These are phyloP conservation scores for Talaromyces rugulosus DNA, from an alignment of 2,329 filamentous ascomycete genomes.

Conservation along the genomic window DNA sequence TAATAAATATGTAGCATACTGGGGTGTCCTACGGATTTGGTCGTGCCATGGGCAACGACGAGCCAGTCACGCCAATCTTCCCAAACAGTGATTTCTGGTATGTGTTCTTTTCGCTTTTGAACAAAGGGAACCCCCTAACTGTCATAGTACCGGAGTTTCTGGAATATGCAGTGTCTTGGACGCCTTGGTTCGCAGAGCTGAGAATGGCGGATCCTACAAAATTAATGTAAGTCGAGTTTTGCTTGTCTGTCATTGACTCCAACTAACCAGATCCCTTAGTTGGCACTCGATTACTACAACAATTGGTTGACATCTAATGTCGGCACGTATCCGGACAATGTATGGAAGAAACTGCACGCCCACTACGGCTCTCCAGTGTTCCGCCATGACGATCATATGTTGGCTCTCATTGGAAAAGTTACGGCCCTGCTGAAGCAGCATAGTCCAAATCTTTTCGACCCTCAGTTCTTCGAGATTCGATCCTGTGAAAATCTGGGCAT, in stretches of 20 bases:
- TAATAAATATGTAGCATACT: conserved; percentile 12
- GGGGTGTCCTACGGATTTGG: conserved; percentile 47
- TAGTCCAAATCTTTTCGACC: conserved; percentile 39
- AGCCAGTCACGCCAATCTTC: conserved; percentile 43
- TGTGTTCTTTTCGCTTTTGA: not conserved
- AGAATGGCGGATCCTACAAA: conserved; percentile 37
- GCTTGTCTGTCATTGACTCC: not conserved
- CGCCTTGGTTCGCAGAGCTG: conserved; percentile 37
- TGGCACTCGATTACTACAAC: conserved; percentile 40
- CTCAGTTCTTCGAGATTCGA: conserved; percentile 47
- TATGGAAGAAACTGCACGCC: conserved; percentile 49
- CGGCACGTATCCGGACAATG: conserved; percentile 36
- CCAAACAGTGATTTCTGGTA: conserved; percentile 42
- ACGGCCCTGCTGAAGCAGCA: conserved; percentile 36
- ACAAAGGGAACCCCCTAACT: not conserved
- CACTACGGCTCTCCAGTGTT: conserved; percentile 44
- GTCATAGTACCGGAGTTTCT: conserved; percentile 23
- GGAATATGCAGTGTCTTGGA: conserved; percentile 41
- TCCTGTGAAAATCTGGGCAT: conserved; percentile 24
- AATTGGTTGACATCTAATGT: conserved; percentile 36
- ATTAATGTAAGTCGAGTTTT: conserved; percentile 30
- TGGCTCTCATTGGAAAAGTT: conserved; percentile 32
- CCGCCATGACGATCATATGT: conserved; percentile 50
- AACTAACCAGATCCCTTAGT: not conserved
- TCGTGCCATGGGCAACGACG: conserved; percentile 43